Conservation (phyloP, 805 yeast genomes). For the Candida silvicultrix region DNA sequence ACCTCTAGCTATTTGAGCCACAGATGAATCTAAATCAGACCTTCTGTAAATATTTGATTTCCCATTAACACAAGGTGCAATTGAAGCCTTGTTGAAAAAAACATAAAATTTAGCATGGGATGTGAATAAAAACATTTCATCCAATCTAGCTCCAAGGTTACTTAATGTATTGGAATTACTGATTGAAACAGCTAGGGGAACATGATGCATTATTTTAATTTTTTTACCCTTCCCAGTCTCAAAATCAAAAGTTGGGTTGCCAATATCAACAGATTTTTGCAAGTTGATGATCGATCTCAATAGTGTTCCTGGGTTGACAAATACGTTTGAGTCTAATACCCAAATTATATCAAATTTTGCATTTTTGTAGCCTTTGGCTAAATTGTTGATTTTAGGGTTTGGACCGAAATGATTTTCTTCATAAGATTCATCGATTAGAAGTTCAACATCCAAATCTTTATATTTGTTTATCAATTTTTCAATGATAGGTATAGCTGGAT, state of each 20-base stretch:
- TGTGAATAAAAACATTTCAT: constrained; percentile 79
- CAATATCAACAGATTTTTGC: constrained; percentile 46
- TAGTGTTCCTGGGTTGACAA: constrained; percentile 63
- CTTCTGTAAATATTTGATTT: constrained; percentile 74
- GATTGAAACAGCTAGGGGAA: constrained; percentile 57
- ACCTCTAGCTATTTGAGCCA: constrained; percentile 31
- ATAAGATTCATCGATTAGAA: constrained; percentile 43
- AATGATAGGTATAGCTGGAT: constrained; percentile 60
- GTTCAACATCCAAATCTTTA: constrained; percentile 50
- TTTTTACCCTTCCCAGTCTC: constrained; percentile 21
- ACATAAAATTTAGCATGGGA: constrained; percentile 84
- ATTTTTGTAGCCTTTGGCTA: constrained; percentile 67
- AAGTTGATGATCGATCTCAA: constrained; percentile 54
- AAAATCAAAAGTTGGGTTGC: constrained; percentile 24
- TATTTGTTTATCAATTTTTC: constrained; percentile 41
- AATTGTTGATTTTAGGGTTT: constrained; percentile 83
- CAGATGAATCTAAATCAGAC: constrained; percentile 57
- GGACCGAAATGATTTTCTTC: constrained; percentile 58
- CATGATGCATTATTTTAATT: constrained; percentile 75
- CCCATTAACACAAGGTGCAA: constrained; percentile 91
- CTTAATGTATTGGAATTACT: constrained; percentile 6
- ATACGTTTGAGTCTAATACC: constrained; percentile 83
- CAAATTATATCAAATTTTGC: constrained; percentile 74
- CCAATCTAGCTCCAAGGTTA: constrained; percentile 57
- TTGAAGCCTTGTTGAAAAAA: constrained; percentile 61